Evolutionary conservation across 306 rosid species (phyloP).

Genomic region (Pachyrhizus erosus): DNA sequence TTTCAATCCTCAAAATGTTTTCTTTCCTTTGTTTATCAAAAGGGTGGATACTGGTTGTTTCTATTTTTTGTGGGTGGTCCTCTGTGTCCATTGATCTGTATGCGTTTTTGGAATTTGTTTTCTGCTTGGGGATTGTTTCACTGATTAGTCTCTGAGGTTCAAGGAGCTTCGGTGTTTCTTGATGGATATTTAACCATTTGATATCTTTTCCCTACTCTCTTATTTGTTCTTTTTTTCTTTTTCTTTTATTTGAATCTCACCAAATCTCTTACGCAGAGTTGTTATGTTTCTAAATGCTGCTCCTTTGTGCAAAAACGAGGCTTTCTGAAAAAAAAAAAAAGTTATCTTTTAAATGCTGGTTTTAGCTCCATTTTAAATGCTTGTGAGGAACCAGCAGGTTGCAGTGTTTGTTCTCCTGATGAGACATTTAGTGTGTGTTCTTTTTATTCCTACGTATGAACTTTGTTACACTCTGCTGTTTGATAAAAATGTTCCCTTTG

Average conservation of each 20-base stretch:
- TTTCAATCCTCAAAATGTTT: slow-evolving; percentile 31
- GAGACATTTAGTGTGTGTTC: not conserved
- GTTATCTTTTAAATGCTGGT: slow-evolving; percentile 15
- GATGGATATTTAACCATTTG: slow-evolving; percentile 43
- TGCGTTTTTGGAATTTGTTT: slow-evolving; percentile 39
- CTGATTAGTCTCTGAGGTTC: slow-evolving; percentile 44
- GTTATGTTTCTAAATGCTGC: slow-evolving; percentile 27
- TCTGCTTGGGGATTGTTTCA: slow-evolving; percentile 42
- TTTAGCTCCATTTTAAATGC: slow-evolving; percentile 32
- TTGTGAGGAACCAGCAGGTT: slow-evolving; percentile 15
- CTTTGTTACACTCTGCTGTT: slow-evolving; percentile 6
- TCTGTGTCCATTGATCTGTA: slow-evolving; percentile 49
- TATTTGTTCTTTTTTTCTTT: not conserved
- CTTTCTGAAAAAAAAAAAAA: not conserved
- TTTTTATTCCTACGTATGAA: not conserved
- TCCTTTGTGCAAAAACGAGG: slow-evolving; percentile 21
- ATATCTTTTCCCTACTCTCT: slow-evolving; percentile 23
- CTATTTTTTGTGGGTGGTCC: not conserved
- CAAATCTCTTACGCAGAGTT: slow-evolving; percentile 30
- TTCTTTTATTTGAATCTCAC: slow-evolving; percentile 24
- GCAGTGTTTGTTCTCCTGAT: slow-evolving; percentile 18
- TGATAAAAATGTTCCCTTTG: slow-evolving; percentile 8
- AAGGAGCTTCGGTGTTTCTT: slow-evolving; percentile 44
- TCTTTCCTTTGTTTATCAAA: not conserved
- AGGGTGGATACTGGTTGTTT: not conserved